Percentiles rank a stretch among this genome's conserved stretches.
Conservation (phyloP, 169 alveolate genomes). For the Babesia ovis region DNA sequence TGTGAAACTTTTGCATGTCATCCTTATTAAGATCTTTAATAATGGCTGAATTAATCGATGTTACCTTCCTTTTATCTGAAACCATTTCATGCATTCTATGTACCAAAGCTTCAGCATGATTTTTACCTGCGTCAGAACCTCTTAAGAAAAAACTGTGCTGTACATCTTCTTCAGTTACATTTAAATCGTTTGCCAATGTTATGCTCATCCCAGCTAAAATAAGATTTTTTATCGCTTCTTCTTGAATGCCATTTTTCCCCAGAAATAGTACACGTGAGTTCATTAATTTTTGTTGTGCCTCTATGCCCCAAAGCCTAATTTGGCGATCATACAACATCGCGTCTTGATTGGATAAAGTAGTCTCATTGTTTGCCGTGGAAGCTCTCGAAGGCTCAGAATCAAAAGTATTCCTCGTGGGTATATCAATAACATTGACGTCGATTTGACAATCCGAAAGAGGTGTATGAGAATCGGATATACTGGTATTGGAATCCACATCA, state of each 20-base stretch:
- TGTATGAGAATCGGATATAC: too few relatives aligned
- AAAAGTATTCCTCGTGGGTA: too few relatives aligned
- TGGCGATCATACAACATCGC: conserved; percentile 73
- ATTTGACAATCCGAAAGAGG: too few relatives aligned
- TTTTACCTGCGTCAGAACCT: conserved; percentile 37
- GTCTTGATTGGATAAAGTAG: conserved; percentile 31
- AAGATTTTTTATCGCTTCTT: conserved; percentile 68
- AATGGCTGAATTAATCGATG: background rate
- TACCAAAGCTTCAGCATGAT: conserved; percentile 39
- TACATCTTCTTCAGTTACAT: conserved; percentile 43
- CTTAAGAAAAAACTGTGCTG: conserved; percentile 37
- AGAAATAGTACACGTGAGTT: conserved; percentile 52
- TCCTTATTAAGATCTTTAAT: background rate
- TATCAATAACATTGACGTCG: too few relatives aligned
- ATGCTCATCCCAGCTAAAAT: conserved; percentile 62
- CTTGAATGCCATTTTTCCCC: conserved; percentile 74
- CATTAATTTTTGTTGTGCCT: conserved; percentile 74
- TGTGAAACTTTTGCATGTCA: background rate
- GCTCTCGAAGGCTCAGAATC: too few relatives aligned
- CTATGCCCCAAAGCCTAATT: conserved; percentile 79
- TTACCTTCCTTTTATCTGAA: conserved; percentile 7
- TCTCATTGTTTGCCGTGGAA: background rate
- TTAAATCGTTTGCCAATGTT: conserved; percentile 28
- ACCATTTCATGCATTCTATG: conserved; percentile 35
- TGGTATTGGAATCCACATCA: too few relatives aligned